Evolutionary conservation across 768 basidiomycete genomes (phyloP), one percentile per base, ranked within the genome.

Genomic region (Clathrus columnatus): DNA sequence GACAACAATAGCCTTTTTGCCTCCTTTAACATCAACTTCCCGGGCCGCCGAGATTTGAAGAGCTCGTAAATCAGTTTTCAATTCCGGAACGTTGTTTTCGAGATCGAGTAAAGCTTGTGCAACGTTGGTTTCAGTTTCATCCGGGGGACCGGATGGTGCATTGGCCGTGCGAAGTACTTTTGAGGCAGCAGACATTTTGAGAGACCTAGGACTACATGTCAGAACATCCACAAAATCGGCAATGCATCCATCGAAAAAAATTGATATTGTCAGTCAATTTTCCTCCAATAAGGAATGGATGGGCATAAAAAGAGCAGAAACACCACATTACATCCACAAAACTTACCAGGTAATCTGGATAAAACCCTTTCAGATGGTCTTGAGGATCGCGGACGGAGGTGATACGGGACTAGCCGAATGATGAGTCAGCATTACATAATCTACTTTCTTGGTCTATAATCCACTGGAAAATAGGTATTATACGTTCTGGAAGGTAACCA

Each of bases 1-100:
- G 71, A 99, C 77, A 60, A 99, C 91, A 65, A 99, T 94, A 51
- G 96, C 96, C 80, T 98, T 99, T 79, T 96, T 97, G 68, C 96
- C 96, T 60, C 95, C 96, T 66, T 93, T 91, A 64, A 98, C 94
- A 69, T 99, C 96, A 63, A 99, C 89, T 75, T 99, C 96, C 67
- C 93, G 93, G 62, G 96, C 96, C 61, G 94, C 91, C 63, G 92
- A 95, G 75, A 99, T 97, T 69, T 97, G 93, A 63, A 99, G 84
- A 58, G 85, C 83, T 48, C 94, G 85, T 61, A 99, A 85, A 78
- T 99, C 96, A 56, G 80, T 68, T 84, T 97, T 99, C 77, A 99
- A 86, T 74, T 99, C 96, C 60, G 94, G 90, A 58, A 97, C 94
- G 70, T 91, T 93, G 80, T 87, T 91, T 75, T 98, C 95, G 68